Percentiles rank a stretch among this genome's conserved stretches.
phyloP scores from a whole-genome alignment of 345 rosid genomes.

The Turritis glabra region DNA sequence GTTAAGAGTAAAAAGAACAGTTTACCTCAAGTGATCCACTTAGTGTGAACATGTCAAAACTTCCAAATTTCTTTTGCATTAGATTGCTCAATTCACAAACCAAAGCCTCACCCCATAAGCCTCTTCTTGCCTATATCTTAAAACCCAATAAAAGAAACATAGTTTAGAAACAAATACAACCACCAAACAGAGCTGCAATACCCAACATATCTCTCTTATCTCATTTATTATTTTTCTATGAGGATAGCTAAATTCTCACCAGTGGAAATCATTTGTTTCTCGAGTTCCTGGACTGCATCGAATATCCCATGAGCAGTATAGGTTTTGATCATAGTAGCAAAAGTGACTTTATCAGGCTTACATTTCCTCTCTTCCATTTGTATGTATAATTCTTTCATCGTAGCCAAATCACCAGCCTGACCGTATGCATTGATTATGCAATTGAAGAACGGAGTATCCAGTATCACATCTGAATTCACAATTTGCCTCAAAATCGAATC shows the following conservation, averaged over 20 bases:
- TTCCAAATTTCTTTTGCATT: conserved; percentile 9
- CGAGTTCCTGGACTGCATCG: conserved; percentile 59
- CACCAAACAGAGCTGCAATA: not conserved
- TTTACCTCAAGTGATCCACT: not conserved
- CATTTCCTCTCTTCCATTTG: conserved; percentile 70
- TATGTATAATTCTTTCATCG: conserved; percentile 62
- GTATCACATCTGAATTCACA: conserved; percentile 69
- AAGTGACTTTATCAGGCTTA: conserved; percentile 64
- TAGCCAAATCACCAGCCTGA: conserved; percentile 64
- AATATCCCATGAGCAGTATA: conserved; percentile 64
- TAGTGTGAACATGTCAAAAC: not conserved
- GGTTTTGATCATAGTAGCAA: conserved; percentile 70
- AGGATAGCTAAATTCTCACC: conserved; percentile 44
- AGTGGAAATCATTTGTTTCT: conserved; percentile 45
- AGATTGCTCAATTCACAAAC: conserved; percentile 5
- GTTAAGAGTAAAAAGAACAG: not conserved
- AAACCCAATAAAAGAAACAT: conserved; percentile 13
- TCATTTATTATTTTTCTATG: too few relatives aligned
- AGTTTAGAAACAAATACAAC: conserved; percentile 13
- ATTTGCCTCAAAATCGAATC: conserved; percentile 76
- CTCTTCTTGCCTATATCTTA: conserved; percentile 30
- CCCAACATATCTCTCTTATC: not conserved
- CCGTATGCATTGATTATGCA: conserved; percentile 79
- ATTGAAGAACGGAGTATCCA: conserved; percentile 81
- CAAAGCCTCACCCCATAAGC: conserved; percentile 18